phyloP scores from a whole-genome alignment of 495 filamentous ascomycete genomes.

The Echria macrotheca region DNA sequence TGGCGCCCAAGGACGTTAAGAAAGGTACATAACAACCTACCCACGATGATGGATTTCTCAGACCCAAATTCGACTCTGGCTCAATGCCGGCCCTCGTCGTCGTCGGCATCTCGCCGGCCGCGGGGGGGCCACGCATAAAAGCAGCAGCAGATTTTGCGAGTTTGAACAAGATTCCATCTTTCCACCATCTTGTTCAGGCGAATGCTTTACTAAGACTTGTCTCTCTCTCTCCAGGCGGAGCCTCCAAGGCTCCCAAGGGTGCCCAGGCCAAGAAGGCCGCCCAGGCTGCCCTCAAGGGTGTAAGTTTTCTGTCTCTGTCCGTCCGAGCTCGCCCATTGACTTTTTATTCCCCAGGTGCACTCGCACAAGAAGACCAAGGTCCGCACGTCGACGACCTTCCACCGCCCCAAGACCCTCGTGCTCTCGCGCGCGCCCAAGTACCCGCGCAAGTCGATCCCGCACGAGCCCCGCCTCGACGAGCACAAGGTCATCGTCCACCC shows the following conservation, averaged over 20 bases:
- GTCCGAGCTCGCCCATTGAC: not conserved
- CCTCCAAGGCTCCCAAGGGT: slow-evolving; percentile 62
- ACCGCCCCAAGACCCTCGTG: slow-evolving; percentile 90
- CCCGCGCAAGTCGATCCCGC: slow-evolving; percentile 89
- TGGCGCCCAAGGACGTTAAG: slow-evolving; percentile 68
- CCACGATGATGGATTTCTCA: slow-evolving; percentile 18
- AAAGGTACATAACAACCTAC: slow-evolving; percentile 54
- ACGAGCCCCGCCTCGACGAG: slow-evolving; percentile 85
- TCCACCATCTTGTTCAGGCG: slow-evolving; percentile 30
- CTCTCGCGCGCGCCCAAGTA: slow-evolving; percentile 91
- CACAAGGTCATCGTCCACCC: slow-evolving; percentile 79
- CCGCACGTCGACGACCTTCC: slow-evolving; percentile 90
- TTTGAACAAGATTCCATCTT: slow-evolving; percentile 35
- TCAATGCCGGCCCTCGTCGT: slow-evolving; percentile 29
- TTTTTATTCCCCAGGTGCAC: slow-evolving; percentile 47
- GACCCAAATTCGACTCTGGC: slow-evolving; percentile 30
- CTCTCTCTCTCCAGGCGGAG: slow-evolving; percentile 35
- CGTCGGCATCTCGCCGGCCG: slow-evolving; percentile 21
- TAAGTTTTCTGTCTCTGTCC: slow-evolving; percentile 41
- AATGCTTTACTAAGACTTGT: slow-evolving; percentile 32
- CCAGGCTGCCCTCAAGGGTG: slow-evolving; percentile 87
- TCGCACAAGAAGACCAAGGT: slow-evolving; percentile 89
- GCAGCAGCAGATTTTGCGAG: slow-evolving; percentile 60
- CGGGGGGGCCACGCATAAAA: slow-evolving; percentile 39
- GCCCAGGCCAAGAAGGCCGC: slow-evolving; percentile 81